Evolutionary conservation across 805 yeast genomes (phyloP).

Genomic region (Starmerella stellata): DNA sequence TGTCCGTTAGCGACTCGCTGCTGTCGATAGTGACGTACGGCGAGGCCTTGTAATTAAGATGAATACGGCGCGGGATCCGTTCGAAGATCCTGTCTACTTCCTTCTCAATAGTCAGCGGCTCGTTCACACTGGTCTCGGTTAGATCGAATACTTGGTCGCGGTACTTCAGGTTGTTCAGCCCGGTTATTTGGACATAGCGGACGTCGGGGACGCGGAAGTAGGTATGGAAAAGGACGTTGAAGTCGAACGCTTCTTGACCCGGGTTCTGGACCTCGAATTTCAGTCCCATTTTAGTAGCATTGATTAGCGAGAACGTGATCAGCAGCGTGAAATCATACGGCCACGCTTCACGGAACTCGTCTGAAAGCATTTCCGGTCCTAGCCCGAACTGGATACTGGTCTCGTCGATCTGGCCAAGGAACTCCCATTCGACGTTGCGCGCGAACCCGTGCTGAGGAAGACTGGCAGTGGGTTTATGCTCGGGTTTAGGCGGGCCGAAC

Average conservation of each 20-base stretch:
- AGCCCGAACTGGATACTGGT: slow-evolving; percentile 73
- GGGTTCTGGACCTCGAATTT: slow-evolving; percentile 56
- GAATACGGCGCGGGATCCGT: slow-evolving; percentile 33
- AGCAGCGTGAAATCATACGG: slow-evolving; percentile 61
- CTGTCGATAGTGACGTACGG: slow-evolving; percentile 45
- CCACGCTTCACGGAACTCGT: slow-evolving; percentile 43
- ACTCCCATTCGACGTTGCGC: slow-evolving; percentile 79
- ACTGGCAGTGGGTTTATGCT: slow-evolving; percentile 27
- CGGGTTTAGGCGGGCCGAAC: slow-evolving; percentile 37
- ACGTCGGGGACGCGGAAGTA: slow-evolving; percentile 61
- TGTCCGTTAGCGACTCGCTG: slow-evolving; percentile 37
- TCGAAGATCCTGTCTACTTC: slow-evolving; percentile 79
- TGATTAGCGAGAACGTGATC: slow-evolving; percentile 41
- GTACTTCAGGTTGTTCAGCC: slow-evolving; percentile 53
- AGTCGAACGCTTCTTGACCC: slow-evolving; percentile 44
- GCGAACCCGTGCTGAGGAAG: slow-evolving; percentile 97
- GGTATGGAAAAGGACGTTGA: slow-evolving; percentile 91
- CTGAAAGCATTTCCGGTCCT: slow-evolving; percentile 64
- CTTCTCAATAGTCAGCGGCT: slow-evolving; percentile 22
- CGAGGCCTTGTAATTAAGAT: slow-evolving; percentile 52
- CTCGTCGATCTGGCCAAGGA: slow-evolving; percentile 63
- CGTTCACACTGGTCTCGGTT: slow-evolving; percentile 26
- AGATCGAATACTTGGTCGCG: slow-evolving; percentile 52
- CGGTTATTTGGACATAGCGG: slow-evolving; percentile 57
- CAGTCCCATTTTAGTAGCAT: slow-evolving; percentile 31